Conservation (phyloP, 2,329 filamentous ascomycete genomes). For the Colletotrichum paranaense region DNA sequence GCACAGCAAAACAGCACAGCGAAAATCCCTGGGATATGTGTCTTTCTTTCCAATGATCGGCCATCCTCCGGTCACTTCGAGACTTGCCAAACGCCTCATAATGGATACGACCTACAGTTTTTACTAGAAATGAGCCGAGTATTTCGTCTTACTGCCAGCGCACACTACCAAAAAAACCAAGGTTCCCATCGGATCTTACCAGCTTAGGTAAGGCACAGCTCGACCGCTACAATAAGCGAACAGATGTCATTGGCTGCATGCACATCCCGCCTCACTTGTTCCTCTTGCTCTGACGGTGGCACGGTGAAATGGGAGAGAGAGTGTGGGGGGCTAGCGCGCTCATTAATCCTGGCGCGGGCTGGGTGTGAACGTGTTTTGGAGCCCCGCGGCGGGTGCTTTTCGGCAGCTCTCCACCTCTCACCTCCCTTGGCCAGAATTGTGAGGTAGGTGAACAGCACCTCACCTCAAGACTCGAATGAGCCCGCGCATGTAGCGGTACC, state of each 20-base stretch:
- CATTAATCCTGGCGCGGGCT: not conserved
- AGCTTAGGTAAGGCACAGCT: conserved; percentile 20
- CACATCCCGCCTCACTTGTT: conserved; percentile 15
- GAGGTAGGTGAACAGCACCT: not conserved
- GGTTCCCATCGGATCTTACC: conserved; percentile 7
- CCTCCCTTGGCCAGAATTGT: not conserved
- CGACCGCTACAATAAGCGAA: not conserved
- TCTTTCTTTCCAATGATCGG: not conserved
- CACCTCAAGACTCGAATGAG: not conserved
- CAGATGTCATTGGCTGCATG: not conserved
- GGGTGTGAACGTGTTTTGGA: not conserved
- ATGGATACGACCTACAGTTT: not conserved
- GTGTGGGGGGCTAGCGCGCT: conserved; percentile 14
- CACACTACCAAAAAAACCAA: conserved; percentile 13
- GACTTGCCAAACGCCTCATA: not conserved
- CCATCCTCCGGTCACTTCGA: conserved; percentile 11
- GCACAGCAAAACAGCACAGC: not conserved
- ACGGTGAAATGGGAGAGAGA: not conserved
- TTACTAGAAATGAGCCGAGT: not conserved
- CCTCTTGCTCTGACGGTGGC: not conserved
- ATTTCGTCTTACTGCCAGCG: conserved; percentile 10
- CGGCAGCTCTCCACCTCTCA: not conserved
- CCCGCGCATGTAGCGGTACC: conserved; percentile 30
- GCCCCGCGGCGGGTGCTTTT: conserved; percentile 16
- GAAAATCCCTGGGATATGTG: conserved; percentile 3